Evolutionary conservation across 2,329 filamentous ascomycete species (phyloP).

Genomic region (Colletotrichum melonis): DNA sequence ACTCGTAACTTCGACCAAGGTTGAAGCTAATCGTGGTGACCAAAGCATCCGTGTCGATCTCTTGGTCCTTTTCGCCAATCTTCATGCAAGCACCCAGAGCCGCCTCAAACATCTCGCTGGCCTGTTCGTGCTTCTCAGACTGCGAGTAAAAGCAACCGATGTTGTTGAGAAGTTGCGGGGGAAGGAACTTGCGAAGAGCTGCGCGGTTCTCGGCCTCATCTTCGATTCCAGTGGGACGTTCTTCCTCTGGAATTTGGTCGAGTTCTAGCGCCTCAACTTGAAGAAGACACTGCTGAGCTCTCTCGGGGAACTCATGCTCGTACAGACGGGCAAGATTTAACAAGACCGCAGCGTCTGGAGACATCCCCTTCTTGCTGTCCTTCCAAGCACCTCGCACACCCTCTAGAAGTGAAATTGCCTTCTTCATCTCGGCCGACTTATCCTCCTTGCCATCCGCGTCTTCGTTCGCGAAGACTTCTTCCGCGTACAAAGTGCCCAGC

Average conservation of each 20-base stretch:
- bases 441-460: slow-evolving; percentile 82
- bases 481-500: slow-evolving; percentile 90
- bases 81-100: slow-evolving; percentile 89
- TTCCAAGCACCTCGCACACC: slow-evolving; percentile 90
- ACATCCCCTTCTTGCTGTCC: slow-evolving; percentile 85
- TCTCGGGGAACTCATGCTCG: slow-evolving; percentile 86
- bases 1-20: slow-evolving; percentile 91
- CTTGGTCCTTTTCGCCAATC: slow-evolving; percentile 79
- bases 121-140: slow-evolving; percentile 81
- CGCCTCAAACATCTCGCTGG: slow-evolving; percentile 91
- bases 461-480: slow-evolving; percentile 89
- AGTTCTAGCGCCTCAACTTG: slow-evolving; percentile 93
- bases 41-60: slow-evolving; percentile 87
- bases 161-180: slow-evolving; percentile 94
- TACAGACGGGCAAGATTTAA: slow-evolving; percentile 93
- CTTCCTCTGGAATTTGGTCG: slow-evolving; percentile 78
- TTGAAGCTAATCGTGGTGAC: slow-evolving; percentile 98
- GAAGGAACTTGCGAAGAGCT: slow-evolving; percentile 79
- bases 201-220: slow-evolving; percentile 71
- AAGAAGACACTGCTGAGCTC: slow-evolving; percentile 89
- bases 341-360: slow-evolving; percentile 86
- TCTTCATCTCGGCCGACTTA: slow-evolving; percentile 85
- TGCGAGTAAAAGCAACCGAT: slow-evolving; percentile 97
- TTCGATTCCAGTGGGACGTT: slow-evolving; percentile 65
- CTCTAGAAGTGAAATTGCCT: slow-evolving; percentile 87